Base-by-base conservation (phyloP, 208 protist species). In the Acanthamoeba triangularis region DNA sequence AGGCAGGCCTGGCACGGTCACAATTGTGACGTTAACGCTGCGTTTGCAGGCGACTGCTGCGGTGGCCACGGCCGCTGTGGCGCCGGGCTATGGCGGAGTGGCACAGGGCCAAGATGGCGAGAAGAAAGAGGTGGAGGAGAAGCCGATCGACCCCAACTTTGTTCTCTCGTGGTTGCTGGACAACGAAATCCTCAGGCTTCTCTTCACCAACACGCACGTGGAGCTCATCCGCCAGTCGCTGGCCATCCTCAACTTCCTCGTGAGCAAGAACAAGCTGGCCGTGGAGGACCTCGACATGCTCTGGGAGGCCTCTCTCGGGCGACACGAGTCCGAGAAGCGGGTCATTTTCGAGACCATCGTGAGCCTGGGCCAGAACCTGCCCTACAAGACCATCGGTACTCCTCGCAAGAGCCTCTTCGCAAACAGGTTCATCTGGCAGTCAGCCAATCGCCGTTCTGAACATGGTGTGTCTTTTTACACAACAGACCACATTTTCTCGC, bases 311-410 rank as follows among this genome's bases (percentile, higher is more conserved):
- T 94, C 91, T 13, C 74, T 94, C 28, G 91, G 93, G 6, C 69
- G 76, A 25, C 93, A 95, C 59, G 93, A 95, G 44, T 95, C 93
- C 10, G 93, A 90, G 54, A 90, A 95, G 93, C 16, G 69, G 5
- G 52, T 95, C 54, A 95, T 95, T 44, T 95, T 90, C n/a, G 76
- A 95, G 33, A 78, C 93, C 28, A 95, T 95, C 37, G 76, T 85
- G 14, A 90, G 47, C 76, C 69, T 95, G 20, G 54, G 76, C 76
- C 93, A 90, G 76, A 90, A 90, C 37, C 44, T 95, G 44, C 93
- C 93, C 44, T 11, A 69, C 59, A 90, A 95, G 41, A 85, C 69
- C 30, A 95, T 92, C 49, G 80, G 80, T 88, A 63, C 13, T 35
- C 49, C 72, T 30, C 33, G 20, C 72, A 47, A 13, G 14, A 47